Percentiles rank a stretch among this genome's conserved stretches.
phyloP scores from a whole-genome alignment of 164 flowering plant species.

The Tetracentron sinense region DNA sequence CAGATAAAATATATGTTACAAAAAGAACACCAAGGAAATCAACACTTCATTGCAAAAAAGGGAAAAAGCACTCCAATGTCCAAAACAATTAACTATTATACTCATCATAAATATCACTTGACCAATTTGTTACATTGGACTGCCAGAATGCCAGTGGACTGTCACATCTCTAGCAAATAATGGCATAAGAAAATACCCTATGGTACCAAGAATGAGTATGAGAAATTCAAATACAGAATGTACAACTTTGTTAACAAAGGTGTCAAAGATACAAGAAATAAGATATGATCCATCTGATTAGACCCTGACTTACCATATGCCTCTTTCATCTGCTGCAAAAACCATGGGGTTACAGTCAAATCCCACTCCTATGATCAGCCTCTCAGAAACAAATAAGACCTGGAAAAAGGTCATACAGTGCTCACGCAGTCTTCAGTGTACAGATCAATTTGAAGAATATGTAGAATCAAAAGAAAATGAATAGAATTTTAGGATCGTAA shows the following conservation, averaged over 20 bases:
- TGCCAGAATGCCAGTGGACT: neutral
- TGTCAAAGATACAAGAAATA: neutral
- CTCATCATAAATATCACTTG: neutral
- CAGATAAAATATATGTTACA: no score
- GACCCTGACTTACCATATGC: constrained; percentile 65
- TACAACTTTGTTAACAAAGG: neutral
- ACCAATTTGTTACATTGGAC: no score
- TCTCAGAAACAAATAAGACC: constrained; percentile 91
- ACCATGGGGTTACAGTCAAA: constrained; percentile 92
- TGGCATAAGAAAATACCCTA: no score
- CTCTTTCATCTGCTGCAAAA: constrained; percentile 87
- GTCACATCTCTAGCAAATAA: neutral
- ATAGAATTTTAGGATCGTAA: neutral
- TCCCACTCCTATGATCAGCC: constrained; percentile 87
- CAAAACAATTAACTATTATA: no score
- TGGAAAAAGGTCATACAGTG: constrained; percentile 23
- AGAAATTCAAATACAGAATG: neutral
- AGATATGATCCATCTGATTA: neutral
- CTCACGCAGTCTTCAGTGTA: neutral
- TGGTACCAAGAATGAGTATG: neutral
- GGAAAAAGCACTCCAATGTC: neutral
- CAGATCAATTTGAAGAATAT: constrained; percentile 1
- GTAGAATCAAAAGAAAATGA: constrained; percentile 1
- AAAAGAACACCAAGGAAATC: no score
- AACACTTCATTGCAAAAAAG: no score